A percentile compares a stretch with the other conserved stretches of the same genome.
Evolutionary conservation across 1,284 basidiomycete species (phyloP).

Genomic region (Cystobasidium slooffiae): DNA sequence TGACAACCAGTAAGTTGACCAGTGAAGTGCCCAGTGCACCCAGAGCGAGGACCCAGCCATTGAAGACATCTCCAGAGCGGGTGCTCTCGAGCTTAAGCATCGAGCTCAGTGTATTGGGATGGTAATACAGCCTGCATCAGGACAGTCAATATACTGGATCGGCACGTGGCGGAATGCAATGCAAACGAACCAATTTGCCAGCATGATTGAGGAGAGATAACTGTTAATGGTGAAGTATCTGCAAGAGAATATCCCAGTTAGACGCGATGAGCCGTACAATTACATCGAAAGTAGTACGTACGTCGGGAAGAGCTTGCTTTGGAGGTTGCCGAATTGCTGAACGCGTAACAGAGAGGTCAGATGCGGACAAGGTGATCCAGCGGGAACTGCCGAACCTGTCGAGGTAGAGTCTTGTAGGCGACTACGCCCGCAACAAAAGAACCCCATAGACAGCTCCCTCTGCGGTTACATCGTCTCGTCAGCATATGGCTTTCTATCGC

Average conservation of each 20-base stretch:
- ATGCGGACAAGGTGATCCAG: background rate
- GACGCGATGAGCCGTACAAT: background rate
- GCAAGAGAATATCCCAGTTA: background rate
- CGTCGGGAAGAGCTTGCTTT: conserved; percentile 48
- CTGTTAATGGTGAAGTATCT: conserved; percentile 35
- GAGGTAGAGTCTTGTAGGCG: conserved; percentile 47
- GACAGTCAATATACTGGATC: background rate
- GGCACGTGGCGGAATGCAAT: background rate
- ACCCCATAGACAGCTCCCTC: conserved; percentile 31
- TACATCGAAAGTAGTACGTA: conserved; percentile 45
- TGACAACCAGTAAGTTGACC: conserved; percentile 47
- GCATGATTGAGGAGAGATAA: conserved; percentile 43
- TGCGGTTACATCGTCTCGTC: background rate
- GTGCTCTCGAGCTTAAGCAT: conserved; percentile 14
- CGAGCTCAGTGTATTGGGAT: conserved; percentile 30
- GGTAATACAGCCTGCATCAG: conserved; percentile 18
- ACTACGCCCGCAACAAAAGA: conserved; percentile 39
- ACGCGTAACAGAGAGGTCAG: background rate
- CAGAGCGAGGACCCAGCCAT: conserved; percentile 42
- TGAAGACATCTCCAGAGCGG: conserved; percentile 21
- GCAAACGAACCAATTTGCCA: conserved; percentile 29
- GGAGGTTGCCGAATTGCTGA: conserved; percentile 50
- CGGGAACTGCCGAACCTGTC: conserved; percentile 27
- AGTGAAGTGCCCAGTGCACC: conserved; percentile 43
- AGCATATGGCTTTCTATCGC: background rate